Conservation (phyloP, 345 rosid genomes). For the Salix exigua region DNA sequence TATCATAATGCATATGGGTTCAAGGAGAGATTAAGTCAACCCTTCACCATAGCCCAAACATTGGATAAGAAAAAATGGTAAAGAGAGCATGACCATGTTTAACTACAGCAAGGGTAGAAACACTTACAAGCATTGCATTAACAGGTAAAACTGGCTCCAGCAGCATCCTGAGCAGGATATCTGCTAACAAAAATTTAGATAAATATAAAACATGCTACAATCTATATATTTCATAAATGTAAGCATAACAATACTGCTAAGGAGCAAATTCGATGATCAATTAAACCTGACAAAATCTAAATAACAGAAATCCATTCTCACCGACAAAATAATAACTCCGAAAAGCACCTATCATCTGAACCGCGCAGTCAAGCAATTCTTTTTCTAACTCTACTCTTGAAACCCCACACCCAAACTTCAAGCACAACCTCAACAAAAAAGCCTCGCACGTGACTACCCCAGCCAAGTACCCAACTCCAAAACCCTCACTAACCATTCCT, state of each 20-base stretch:
- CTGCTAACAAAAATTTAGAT: constrained; percentile 24
- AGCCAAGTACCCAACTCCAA: constrained; percentile 47
- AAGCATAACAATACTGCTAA: neutral
- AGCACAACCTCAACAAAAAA: constrained; percentile 50
- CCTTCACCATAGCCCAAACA: too few relatives aligned
- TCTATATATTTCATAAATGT: too few relatives aligned
- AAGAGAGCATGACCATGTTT: too few relatives aligned
- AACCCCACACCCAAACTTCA: constrained; percentile 40
- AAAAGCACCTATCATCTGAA: constrained; percentile 46
- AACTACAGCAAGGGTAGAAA: neutral
- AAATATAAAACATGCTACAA: too few relatives aligned
- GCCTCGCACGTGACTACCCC: constrained; percentile 68
- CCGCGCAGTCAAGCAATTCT: constrained; percentile 38
- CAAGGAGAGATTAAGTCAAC: too few relatives aligned
- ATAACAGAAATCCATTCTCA: constrained; percentile 21
- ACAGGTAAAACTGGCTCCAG: constrained; percentile 56
- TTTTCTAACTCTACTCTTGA: constrained; percentile 36
- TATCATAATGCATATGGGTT: too few relatives aligned
- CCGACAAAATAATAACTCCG: constrained; percentile 53
- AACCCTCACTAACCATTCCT: constrained; percentile 31
- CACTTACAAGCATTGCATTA: constrained; percentile 49
- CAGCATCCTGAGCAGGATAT: constrained; percentile 53
- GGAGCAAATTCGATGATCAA: too few relatives aligned
- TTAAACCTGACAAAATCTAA: neutral
- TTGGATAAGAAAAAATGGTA: too few relatives aligned